These are phyloP conservation scores for Pestalotiopsis sp. DNA, from an alignment of 2,329 filamentous ascomycete species.

Conservation along the genomic window DNA sequence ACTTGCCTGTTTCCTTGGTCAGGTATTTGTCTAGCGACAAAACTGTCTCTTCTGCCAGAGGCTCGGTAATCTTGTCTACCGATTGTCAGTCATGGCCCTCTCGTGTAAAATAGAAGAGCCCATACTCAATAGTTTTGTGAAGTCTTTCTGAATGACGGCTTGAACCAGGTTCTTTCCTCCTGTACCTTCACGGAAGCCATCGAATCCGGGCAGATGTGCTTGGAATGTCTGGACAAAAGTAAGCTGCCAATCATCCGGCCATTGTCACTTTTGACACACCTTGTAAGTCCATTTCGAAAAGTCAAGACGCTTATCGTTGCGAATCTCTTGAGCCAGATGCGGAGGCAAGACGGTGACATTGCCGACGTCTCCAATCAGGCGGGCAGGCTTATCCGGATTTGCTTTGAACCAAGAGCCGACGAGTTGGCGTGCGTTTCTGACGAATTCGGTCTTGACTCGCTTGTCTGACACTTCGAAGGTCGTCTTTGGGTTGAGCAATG, in stretches of 20 bases:
- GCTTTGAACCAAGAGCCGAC: neutral
- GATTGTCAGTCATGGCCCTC: neutral
- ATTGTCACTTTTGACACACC: neutral
- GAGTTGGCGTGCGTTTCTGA: neutral
- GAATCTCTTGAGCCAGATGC: neutral
- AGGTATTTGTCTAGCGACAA: neutral
- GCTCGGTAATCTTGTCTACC: neutral
- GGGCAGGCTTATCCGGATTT: neutral
- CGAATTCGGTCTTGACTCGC: neutral
- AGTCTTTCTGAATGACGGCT: neutral
- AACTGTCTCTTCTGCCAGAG: neutral
- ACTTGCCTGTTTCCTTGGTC: neutral
- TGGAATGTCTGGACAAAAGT: neutral
- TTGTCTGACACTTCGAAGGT: neutral
- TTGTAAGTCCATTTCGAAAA: neutral
- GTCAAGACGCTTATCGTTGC: neutral
- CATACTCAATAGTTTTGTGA: neutral
- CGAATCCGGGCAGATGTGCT: neutral
- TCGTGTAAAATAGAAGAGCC: neutral
- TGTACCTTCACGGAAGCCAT: neutral
- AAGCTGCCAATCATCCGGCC: neutral
- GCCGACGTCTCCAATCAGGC: neutral
- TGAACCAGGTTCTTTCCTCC: neutral
- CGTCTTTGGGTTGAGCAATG: neutral
- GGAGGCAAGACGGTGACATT: neutral